Conservation (phyloP, 2,329 filamentous ascomycete genomes). For the Tolypocladium tundrense region DNA sequence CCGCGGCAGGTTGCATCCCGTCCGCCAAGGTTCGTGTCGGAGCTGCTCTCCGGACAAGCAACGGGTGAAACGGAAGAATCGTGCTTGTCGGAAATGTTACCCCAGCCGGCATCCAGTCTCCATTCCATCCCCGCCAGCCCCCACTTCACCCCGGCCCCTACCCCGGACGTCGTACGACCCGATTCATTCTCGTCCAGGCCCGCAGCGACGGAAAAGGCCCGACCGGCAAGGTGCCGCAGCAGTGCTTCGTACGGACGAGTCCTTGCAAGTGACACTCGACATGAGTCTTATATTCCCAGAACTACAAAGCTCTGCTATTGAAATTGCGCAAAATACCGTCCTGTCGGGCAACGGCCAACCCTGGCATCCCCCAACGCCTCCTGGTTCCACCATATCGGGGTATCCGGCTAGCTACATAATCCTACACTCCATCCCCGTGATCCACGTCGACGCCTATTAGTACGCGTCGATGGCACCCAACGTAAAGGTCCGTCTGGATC, state of each 20-base stretch:
- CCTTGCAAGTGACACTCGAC: no score
- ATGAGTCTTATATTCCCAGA: not conserved
- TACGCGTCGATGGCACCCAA: not conserved
- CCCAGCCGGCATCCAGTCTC: not conserved
- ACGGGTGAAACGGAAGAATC: no score
- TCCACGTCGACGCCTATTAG: not conserved
- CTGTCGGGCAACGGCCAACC: not conserved
- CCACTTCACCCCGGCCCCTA: not conserved
- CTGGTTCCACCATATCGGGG: slow-evolving; percentile 1
- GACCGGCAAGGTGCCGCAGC: no score
- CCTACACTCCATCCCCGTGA: not conserved
- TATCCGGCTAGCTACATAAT: slow-evolving; percentile 4
- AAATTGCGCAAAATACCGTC: not conserved
- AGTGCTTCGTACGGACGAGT: no score
- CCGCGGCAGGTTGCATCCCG: no score
- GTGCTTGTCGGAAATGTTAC: no score
- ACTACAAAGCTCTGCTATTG: not conserved
- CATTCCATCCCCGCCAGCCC: no score
- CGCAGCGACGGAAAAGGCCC: not conserved
- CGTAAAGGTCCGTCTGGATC: not conserved
- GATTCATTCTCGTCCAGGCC: not conserved
- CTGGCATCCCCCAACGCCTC: slow-evolving; percentile 1
- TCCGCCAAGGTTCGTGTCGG: no score
- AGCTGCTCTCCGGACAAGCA: no score
- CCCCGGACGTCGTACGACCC: not conserved